Base-by-base conservation (phyloP, 805 yeast species). In the Cyberlindnera meyerae region DNA sequence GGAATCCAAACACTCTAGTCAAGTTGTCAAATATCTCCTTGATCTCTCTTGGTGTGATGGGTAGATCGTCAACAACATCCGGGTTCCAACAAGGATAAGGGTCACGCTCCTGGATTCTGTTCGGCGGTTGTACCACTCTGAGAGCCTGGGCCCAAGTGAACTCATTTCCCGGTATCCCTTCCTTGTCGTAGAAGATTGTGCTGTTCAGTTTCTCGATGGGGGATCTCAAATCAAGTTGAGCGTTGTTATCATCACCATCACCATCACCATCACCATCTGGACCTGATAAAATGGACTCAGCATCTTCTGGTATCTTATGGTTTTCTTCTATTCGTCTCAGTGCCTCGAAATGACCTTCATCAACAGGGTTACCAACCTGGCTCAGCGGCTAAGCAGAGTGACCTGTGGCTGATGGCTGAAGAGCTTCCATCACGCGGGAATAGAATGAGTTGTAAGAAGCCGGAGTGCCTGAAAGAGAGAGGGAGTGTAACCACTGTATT, bases 1-100 rank as follows among this genome's bases (percentile, higher is more conserved):
- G 97, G 63, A 89, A 89, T 1, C 96, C 96, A 64, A 89, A 86
- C 39, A 73, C 66, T 29, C 56, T 51, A n/a, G 75, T 67, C 32
- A 89, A 56, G 18, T 73, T 73, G 17, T 61, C 58, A 53, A 89
- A 83, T 8, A 84, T 73, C 5, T 58, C 65, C 40, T 62, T 62
- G n/a, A 89, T 81, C 45, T 77, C 81, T 26, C 65, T 71, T 45
- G 75, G 72, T 11, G 17, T 18, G 8, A 36, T 27, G 1, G 44
- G 44, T 12, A 24, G 14, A 12, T 25, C 38, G 4, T 24, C 20
- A 3, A 9, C 17, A 12, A 24, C 32, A 8, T 29, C 29, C 14
- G 11, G 6, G 15, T 14, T 5, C 37, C 37, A 34, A 13, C 21
- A 29, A 12, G 17, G 11, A 14, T 34, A 34, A 3, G 37, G 37